Evolutionary conservation across 106 monocot genomes (phyloP), one percentile per base, ranked within the genome.

Genomic region (Dioscorea dumetorum): DNA sequence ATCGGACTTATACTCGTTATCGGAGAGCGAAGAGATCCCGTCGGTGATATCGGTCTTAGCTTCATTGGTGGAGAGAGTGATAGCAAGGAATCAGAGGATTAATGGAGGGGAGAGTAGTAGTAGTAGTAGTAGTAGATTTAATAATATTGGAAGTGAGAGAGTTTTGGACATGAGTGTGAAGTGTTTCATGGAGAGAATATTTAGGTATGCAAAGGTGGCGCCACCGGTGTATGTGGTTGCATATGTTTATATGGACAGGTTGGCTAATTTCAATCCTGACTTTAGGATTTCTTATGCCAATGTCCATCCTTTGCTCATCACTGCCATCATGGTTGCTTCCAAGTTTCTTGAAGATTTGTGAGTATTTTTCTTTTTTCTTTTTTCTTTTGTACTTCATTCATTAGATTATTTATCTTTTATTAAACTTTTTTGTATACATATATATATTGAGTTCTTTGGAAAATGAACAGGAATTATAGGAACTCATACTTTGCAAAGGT

Each of bases 341-440:
- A 88, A 88, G 67, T 88, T 88, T 57, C 75, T 93, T 0, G 88
- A 93, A 66, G 92, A 93, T 72, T 4, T 73, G 91, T 91, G n/a
- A 79, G 77, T 68, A 8, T 12, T 60, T 8, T 19, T 23, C 71
- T 49, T 22, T 28, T 48, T 8, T 17, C 28, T 33, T 6, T 18
- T 60, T 52, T 32, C 9, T 15, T 28, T 5, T 48, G 9, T 48
- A 76, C 49, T 50, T 70, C 24, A n/a, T 22, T 49, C n/a, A 3
- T 67, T 5, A 12, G 2, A 48, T 17, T 7, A 67, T 19, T 15
- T 15, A 20, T 19, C 21, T 10, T 49, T 14, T 35, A 13, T 54
- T 54, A 8, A 50, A 52, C n/a, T 18, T 16, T 16, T 10, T 41
- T 10, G 2, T 41, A 3, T 41, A 34, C 34, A 34, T 34, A 34